Conservation (phyloP, 169 alveolate genomes). For the Plasmodium chabaudi region DNA sequence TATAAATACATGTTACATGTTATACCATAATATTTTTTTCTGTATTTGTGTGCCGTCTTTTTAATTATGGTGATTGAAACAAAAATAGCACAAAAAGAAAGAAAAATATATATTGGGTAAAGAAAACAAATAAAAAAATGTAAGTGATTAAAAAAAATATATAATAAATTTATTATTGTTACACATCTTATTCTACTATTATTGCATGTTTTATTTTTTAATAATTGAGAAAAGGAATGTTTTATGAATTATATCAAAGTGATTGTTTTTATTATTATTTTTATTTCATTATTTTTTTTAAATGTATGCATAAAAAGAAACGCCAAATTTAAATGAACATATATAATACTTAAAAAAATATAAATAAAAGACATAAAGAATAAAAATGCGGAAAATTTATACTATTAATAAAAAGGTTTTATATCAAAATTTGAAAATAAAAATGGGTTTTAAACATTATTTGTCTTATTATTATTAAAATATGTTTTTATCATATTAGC, state of each 20-base stretch:
- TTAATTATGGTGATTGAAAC: slow-evolving; percentile 13
- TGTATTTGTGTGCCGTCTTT: slow-evolving; percentile 19
- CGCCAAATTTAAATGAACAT: slow-evolving; percentile 22
- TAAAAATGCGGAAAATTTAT: neutral
- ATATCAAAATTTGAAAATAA: too few relatives aligned
- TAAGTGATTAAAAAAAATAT: neutral
- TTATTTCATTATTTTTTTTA: slow-evolving; percentile 47
- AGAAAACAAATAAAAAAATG: neutral
- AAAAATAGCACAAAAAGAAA: slow-evolving; percentile 9
- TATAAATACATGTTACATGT: neutral
- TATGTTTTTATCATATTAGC: slow-evolving; percentile 14
- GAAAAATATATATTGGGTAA: slow-evolving; percentile 23
- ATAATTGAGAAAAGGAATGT: neutral
- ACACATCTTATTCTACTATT: too few relatives aligned
- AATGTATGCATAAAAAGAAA: slow-evolving; percentile 37
- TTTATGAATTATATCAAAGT: slow-evolving; percentile 15
- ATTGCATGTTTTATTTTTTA: slow-evolving; percentile 6
- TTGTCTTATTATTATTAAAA: slow-evolving; percentile 9
- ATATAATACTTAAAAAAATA: slow-evolving; percentile 11
- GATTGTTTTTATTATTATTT: slow-evolving; percentile 3
- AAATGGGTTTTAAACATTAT: neutral
- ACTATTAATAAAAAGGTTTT: neutral
- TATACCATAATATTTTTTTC: slow-evolving; percentile 18
- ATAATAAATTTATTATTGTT: slow-evolving; percentile 6
- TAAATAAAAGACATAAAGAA: slow-evolving; percentile 4